Percentiles rank a stretch among this genome's conserved stretches.
These are phyloP conservation scores for Fusarium concolor DNA, from an alignment of 2,329 filamentous ascomycete genomes.

Conservation along the genomic window DNA sequence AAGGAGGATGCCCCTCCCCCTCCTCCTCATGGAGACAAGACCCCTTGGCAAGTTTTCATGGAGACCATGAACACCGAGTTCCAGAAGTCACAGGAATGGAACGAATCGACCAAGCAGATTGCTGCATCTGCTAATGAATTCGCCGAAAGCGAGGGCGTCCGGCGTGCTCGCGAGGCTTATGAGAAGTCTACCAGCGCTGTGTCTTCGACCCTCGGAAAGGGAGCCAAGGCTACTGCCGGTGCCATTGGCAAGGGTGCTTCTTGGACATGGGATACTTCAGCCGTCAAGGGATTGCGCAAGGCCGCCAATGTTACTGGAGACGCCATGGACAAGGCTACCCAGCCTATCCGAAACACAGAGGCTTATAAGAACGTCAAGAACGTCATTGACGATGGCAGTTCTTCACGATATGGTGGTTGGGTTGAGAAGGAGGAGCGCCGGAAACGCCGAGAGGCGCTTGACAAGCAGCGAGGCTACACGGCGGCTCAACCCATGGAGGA, in stretches of 20 bases:
- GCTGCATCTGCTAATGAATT: slow-evolving; percentile 91
- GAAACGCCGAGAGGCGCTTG: slow-evolving; percentile 79
- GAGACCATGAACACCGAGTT: slow-evolving; percentile 96
- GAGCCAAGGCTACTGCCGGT: slow-evolving; percentile 85
- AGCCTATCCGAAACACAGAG: slow-evolving; percentile 93
- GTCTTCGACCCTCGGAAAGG: slow-evolving; percentile 79
- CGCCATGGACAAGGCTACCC: slow-evolving; percentile 92
- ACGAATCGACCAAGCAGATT: slow-evolving; percentile 96
- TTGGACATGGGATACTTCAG: slow-evolving; percentile 97
- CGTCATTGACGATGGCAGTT: slow-evolving; percentile 96
- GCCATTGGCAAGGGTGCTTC: slow-evolving; percentile 90
- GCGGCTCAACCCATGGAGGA: slow-evolving; percentile 74
- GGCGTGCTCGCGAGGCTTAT: slow-evolving; percentile 86
- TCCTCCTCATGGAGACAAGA: slow-evolving; percentile 98
- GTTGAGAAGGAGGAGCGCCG: slow-evolving; percentile 94
- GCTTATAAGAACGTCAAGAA: slow-evolving; percentile 95
- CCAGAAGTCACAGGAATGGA: slow-evolving; percentile 98
- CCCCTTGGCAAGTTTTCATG: slow-evolving; percentile 98
- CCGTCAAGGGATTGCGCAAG: slow-evolving; percentile 90
- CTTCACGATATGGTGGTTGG: slow-evolving; percentile 96
- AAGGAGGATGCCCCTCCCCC: slow-evolving; percentile 82
- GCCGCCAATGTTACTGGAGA: slow-evolving; percentile 87
- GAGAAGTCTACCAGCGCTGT: slow-evolving; percentile 87
- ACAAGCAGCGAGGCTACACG: slow-evolving; percentile 68
- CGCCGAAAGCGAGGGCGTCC: slow-evolving; percentile 90